Percentiles rank a stretch among this genome's conserved stretches.
phyloP scores from a whole-genome alignment of 1,284 basidiomycete species.

The Trichosporon sp. region DNA sequence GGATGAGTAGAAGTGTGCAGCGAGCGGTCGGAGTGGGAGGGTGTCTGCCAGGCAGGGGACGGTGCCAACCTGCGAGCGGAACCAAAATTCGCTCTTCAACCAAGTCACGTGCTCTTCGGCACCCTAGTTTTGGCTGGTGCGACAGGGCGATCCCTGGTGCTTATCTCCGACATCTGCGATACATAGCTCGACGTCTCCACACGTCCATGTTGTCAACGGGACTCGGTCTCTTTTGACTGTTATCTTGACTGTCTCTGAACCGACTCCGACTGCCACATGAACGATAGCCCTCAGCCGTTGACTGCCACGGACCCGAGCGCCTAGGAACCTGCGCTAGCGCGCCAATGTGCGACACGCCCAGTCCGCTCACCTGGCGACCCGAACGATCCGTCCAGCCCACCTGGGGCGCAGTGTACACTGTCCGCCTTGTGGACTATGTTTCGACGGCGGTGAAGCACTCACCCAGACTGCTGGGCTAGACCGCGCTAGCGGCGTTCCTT shows the following conservation, averaged over 20 bases:
- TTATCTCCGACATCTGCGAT: not conserved
- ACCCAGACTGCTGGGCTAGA: not conserved
- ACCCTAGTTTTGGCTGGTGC: not conserved
- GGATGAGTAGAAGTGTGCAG: conserved; percentile 4
- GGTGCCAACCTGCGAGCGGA: not conserved
- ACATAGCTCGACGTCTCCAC: not conserved
- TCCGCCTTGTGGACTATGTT: not conserved
- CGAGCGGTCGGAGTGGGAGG: conserved; percentile 8
- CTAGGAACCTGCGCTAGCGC: not conserved
- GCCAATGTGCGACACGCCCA: not conserved
- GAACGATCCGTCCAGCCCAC: not conserved
- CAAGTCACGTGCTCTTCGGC: not conserved
- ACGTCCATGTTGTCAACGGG: too few species aligned
- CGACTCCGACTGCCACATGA: not conserved
- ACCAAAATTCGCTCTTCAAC: not conserved
- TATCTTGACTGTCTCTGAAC: not conserved
- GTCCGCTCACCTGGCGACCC: not conserved
- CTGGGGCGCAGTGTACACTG: not conserved
- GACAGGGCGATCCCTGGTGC: not conserved
- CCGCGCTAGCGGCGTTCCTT: not conserved
- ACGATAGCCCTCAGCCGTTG: not conserved
- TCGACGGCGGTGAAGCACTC: not conserved
- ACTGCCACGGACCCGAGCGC: not conserved
- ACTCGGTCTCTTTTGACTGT: too few species aligned
- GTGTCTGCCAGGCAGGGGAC: conserved; percentile 1